phyloP scores from a whole-genome alignment of 2,329 filamentous ascomycete species.

The Talaromyces sp. region DNA sequence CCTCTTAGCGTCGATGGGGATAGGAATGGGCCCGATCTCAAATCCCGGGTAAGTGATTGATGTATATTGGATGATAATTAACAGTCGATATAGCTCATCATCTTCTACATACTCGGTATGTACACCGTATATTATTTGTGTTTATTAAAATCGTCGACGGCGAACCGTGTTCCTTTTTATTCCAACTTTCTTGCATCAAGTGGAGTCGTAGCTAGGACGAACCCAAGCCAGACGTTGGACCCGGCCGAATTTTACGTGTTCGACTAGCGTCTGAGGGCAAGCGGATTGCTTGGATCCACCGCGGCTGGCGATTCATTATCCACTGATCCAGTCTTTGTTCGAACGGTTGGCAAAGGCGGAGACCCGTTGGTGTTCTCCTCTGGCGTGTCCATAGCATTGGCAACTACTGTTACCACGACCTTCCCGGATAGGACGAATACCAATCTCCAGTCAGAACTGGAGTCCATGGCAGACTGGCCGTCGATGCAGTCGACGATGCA shows the following conservation, averaged over 20 bases:
- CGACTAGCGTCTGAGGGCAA: background rate
- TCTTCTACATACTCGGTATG: background rate
- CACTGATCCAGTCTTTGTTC: background rate
- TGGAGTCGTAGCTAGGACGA: background rate
- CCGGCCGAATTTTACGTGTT: background rate
- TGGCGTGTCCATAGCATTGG: background rate
- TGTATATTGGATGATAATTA: background rate
- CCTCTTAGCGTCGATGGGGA: background rate
- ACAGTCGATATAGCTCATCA: background rate
- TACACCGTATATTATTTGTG: background rate
- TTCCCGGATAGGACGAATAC: background rate
- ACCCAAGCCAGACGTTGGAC: background rate
- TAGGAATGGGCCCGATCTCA: background rate
- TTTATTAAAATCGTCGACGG: background rate
- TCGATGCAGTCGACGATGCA: background rate
- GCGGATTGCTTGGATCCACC: background rate
- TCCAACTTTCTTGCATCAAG: background rate
- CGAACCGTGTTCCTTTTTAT: background rate
- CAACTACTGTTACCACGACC: background rate
- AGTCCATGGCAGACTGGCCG: background rate
- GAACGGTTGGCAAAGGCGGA: background rate
- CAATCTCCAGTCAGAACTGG: background rate
- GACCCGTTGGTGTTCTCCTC: background rate
- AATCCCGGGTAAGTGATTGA: background rate
- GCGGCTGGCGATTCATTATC: background rate